These are phyloP conservation scores for Castanea crenata DNA, from an alignment of 306 rosid species.

Conservation along the genomic window DNA sequence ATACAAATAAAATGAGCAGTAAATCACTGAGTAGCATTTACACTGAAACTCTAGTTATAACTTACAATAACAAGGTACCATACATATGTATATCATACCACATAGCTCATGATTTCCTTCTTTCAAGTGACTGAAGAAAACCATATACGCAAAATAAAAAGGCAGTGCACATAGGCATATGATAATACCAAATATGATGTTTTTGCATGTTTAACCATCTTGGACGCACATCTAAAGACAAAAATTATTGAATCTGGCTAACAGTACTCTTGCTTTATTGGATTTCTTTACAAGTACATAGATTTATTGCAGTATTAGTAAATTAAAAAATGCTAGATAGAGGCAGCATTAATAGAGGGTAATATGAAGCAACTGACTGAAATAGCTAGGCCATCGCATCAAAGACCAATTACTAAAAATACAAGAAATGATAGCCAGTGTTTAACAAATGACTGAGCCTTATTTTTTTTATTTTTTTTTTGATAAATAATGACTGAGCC, in stretches of 20 bases:
- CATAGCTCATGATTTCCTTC: too few relatives aligned
- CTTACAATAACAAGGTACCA: background rate
- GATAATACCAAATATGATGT: too few relatives aligned
- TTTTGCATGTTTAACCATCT: background rate
- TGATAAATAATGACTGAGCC: background rate
- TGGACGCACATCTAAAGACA: background rate
- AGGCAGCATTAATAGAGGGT: background rate
- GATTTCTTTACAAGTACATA: too few relatives aligned
- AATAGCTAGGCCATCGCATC: conserved; percentile 15
- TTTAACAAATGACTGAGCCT: conserved; percentile 5
- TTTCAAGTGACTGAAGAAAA: too few relatives aligned
- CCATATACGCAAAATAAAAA: too few relatives aligned
- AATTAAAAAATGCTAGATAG: background rate
- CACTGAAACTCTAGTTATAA: background rate
- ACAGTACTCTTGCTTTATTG: too few relatives aligned
- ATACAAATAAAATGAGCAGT: background rate
- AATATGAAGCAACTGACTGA: background rate
- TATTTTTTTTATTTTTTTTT: too few relatives aligned
- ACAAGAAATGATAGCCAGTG: background rate
- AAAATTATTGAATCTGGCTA: background rate
- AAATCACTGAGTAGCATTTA: background rate
- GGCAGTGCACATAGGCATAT: too few relatives aligned
- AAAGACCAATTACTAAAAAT: conserved; percentile 1
- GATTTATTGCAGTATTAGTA: too few relatives aligned
- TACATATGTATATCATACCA: too few relatives aligned